phyloP scores from a whole-genome alignment of 805 yeast species.

The Ogataea henricii region DNA sequence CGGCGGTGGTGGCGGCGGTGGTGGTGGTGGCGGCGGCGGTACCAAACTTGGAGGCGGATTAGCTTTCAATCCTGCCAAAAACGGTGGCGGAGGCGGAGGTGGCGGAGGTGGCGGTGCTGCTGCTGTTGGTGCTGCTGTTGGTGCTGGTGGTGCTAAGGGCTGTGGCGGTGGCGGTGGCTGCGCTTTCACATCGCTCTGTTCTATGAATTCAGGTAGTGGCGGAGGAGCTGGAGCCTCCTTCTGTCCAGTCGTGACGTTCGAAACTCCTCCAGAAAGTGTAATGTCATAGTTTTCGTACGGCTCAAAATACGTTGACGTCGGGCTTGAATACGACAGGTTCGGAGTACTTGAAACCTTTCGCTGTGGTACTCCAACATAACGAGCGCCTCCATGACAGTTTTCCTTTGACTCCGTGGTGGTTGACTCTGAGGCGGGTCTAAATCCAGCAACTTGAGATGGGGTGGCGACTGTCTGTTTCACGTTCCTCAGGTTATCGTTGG shows the following conservation, averaged over 20 bases:
- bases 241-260: no score
- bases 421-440: no score
- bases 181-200: background rate
- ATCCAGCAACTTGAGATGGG: no score
- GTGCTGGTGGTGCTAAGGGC: constrained; percentile 12
- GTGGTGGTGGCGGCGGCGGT: constrained; percentile 1
- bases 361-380: no score
- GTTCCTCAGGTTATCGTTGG: background rate
- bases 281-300: constrained; percentile 30
- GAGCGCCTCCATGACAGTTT: background rate
- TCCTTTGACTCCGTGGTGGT: background rate
- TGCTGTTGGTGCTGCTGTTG: background rate
- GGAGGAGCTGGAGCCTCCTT: background rate
- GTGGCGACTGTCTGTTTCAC: no score
- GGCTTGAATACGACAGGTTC: no score
- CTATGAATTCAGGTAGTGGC: background rate
- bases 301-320: constrained; percentile 15
- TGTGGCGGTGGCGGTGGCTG: constrained; percentile 32
- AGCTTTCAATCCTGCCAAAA: background rate
- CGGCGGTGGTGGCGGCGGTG: background rate
- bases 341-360: no score
- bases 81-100: constrained; percentile 21
- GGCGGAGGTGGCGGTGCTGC: constrained; percentile 27
- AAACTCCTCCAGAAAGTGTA: background rate
- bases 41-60: constrained; percentile 8